Conservation (phyloP, 2,329 filamentous ascomycete species). For the Scolecobasidium constrictum region DNA sequence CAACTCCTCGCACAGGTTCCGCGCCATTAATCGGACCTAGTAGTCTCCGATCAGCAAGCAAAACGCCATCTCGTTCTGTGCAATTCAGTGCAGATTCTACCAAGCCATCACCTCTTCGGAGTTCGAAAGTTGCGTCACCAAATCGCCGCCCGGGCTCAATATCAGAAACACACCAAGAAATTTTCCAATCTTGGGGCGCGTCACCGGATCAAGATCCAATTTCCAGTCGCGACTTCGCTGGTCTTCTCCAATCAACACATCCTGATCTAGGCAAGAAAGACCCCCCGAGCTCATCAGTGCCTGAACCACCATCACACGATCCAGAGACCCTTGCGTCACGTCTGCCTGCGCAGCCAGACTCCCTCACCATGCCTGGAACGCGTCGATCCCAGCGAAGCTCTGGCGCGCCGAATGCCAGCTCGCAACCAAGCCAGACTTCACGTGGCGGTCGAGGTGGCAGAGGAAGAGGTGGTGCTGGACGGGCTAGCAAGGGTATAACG, state of each 20-base stretch:
- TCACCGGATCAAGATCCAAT: not conserved
- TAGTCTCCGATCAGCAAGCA: not conserved
- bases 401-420: not conserved
- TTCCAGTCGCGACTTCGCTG: not conserved
- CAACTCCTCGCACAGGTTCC: not conserved
- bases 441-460: not conserved
- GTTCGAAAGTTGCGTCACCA: not conserved
- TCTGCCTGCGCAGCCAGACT: slow-evolving; percentile 1
- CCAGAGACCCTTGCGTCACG: not conserved
- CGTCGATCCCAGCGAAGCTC: slow-evolving; percentile 4
- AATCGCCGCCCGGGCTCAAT: not conserved
- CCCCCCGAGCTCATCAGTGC: not conserved
- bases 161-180: not conserved
- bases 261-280: not conserved
- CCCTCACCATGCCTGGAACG: slow-evolving; percentile 6
- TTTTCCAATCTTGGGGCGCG: not conserved
- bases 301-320: slow-evolving; percentile 3
- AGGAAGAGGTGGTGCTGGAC: not conserved
- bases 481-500: not conserved
- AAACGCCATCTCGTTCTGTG: not conserved
- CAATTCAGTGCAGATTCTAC: not conserved
- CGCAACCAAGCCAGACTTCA: not conserved
- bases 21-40: not conserved
- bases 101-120: not conserved
- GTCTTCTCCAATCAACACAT: not conserved